phyloP scores from a whole-genome alignment of 257 asterid species.

The Euphrasia confusa region DNA sequence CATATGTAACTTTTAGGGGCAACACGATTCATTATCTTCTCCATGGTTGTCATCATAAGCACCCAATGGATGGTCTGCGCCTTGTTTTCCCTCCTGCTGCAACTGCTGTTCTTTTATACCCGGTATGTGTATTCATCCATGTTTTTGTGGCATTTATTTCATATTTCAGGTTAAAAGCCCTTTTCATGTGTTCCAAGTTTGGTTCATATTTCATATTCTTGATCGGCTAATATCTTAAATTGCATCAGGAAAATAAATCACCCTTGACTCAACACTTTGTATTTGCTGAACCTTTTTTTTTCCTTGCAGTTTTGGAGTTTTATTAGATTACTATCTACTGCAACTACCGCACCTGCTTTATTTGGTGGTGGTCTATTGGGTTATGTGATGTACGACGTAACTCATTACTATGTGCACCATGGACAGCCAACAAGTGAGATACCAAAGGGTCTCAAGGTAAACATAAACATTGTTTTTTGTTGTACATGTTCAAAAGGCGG shows the following conservation, averaged over 20 bases:
- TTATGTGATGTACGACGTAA: constrained; percentile 80
- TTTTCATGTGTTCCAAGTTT: neutral
- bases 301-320: constrained; percentile 64
- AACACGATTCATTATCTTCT: constrained; percentile 73
- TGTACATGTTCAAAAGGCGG: neutral
- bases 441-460: constrained; percentile 70
- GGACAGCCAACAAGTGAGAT: constrained; percentile 63
- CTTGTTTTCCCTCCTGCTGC: constrained; percentile 91
- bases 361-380: constrained; percentile 83
- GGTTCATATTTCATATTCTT: too few relatives aligned
- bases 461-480: too few relatives aligned
- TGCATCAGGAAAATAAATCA: too few relatives aligned
- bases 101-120: constrained; percentile 49
- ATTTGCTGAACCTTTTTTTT: neutral
- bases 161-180: neutral
- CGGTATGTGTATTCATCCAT: constrained; percentile 36
- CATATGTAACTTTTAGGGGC: constrained; percentile 46
- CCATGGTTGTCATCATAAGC: constrained; percentile 93
- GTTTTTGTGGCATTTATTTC: neutral
- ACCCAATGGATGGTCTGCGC: constrained; percentile 81
- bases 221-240: too few relatives aligned
- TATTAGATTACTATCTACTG: constrained; percentile 42
- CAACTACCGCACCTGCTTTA: constrained; percentile 61
- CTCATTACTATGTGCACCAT: constrained; percentile 89
- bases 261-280: too few relatives aligned